Percentiles rank a stretch among this genome's conserved stretches.
Conservation (phyloP, 139 green algal genomes). For the Chlorella ohadii region DNA sequence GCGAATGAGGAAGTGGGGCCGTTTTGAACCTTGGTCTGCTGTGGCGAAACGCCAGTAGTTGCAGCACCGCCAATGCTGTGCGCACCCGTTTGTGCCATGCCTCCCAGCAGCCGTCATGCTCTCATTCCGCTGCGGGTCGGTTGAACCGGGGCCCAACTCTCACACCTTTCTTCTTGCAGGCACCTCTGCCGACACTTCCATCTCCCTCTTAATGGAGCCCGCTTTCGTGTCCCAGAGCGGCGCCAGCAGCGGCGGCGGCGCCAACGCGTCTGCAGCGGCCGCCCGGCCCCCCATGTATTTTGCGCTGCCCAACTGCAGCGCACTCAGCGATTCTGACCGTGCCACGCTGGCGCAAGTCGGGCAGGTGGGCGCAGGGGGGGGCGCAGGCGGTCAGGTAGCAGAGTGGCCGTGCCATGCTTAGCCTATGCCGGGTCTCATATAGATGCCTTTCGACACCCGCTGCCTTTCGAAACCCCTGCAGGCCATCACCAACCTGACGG, state of each 20-base stretch:
- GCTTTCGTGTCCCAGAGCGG: constrained; percentile 47
- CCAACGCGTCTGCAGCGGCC: neutral
- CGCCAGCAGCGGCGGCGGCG: neutral
- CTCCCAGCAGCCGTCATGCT: no score
- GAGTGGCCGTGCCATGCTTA: no score
- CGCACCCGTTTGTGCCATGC: no score
- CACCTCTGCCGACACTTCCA: constrained; percentile 41
- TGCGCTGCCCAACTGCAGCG: constrained; percentile 52
- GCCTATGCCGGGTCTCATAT: no score
- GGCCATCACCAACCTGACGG: constrained; percentile 53
- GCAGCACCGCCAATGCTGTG: no score
- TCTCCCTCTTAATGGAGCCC: constrained; percentile 62
- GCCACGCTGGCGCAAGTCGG: constrained; percentile 30
- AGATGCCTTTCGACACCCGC: no score
- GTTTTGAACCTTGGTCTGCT: no score
- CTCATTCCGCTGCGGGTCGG: no score
- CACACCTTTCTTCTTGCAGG: no score
- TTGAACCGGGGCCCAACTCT: no score
- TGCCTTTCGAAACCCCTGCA: neutral
- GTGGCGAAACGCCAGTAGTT: no score
- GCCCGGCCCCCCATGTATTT: constrained; percentile 56
- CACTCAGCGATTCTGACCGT: constrained; percentile 32
- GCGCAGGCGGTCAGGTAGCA: neutral
- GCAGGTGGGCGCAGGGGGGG: neutral
- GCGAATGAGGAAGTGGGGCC: no score